Percentiles rank a stretch among this genome's conserved stretches.
These are phyloP conservation scores for Solanum clarkiae DNA, from an alignment of 257 asterid genomes.

Conservation along the genomic window DNA sequence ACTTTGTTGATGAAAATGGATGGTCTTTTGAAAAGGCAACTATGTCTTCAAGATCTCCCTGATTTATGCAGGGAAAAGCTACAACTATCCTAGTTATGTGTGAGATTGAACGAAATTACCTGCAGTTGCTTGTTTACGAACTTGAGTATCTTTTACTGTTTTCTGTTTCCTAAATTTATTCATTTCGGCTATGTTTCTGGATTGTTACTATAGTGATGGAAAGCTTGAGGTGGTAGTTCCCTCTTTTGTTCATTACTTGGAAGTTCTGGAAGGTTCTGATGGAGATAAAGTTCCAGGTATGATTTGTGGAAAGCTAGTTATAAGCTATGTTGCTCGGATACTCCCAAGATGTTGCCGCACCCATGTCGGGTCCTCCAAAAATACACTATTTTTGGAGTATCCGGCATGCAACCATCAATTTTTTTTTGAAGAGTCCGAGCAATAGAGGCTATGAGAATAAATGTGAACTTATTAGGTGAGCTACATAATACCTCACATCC, in stretches of 20 bases:
- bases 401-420: not conserved
- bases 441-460: not conserved
- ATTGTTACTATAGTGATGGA: conserved; percentile 57
- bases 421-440: not conserved
- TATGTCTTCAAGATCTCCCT: not conserved
- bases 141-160: not conserved
- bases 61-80: not conserved
- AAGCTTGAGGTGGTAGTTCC: conserved; percentile 94
- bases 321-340: not conserved
- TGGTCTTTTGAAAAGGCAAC: not conserved
- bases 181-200: not conserved
- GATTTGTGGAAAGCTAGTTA: not conserved
- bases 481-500: not conserved
- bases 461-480: not conserved
- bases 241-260: conserved; percentile 97
- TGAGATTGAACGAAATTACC: not conserved
- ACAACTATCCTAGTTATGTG: not conserved
- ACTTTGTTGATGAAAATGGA: not conserved
- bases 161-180: not conserved
- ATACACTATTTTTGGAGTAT: not conserved
- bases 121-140: not conserved
- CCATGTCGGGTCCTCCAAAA: not conserved
- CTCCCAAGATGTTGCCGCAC: not conserved
- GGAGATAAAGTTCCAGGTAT: conserved; percentile 98
- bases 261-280: conserved; percentile 96